Evolutionary conservation across 495 filamentous ascomycete genomes (phyloP).

Genomic region (Penicillium bialowiezense): DNA sequence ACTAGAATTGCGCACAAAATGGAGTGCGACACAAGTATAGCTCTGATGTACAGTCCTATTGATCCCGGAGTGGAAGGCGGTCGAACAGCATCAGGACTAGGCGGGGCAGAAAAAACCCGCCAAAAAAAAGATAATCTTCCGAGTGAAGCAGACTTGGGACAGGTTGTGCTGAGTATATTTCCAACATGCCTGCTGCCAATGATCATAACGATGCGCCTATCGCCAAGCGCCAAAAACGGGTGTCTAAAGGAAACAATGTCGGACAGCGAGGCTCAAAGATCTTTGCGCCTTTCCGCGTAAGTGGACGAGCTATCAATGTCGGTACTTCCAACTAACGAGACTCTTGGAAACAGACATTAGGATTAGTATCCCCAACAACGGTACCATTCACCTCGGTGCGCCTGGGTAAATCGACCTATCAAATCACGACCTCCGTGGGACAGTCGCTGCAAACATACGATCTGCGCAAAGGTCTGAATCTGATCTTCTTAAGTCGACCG

Average conservation of each 20-base stretch:
- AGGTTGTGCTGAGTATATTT: too few species aligned
- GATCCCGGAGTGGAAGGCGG: slow-evolving; percentile 2
- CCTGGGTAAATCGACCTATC: slow-evolving; percentile 89
- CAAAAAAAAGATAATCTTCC: slow-evolving; percentile 9
- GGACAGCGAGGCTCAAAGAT: slow-evolving; percentile 59
- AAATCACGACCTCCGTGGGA: slow-evolving; percentile 93
- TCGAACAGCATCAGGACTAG: slow-evolving; percentile 2
- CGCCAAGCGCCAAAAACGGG: slow-evolving; percentile 66
- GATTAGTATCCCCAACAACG: slow-evolving; percentile 82
- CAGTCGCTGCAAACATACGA: slow-evolving; percentile 92
- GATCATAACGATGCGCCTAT: slow-evolving; percentile 53
- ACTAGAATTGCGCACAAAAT: too few species aligned
- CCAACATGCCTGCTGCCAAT: slow-evolving; percentile 41
- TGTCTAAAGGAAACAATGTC: slow-evolving; percentile 24
- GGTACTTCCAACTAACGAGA: slow-evolving; percentile 3
- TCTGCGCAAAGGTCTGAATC: slow-evolving; percentile 78
- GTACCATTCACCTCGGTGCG: slow-evolving; percentile 88
- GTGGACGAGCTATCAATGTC: slow-evolving; percentile 20
- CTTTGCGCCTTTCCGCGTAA: slow-evolving; percentile 87
- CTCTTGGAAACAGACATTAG: slow-evolving; percentile 67
- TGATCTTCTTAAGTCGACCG: slow-evolving; percentile 88
- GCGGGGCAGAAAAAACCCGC: slow-evolving; percentile 7
- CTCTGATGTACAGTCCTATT: too few species aligned
- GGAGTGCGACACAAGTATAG: too few species aligned
- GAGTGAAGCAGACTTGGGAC: too few species aligned